Evolutionary conservation across 78 protist genomes (phyloP).

Genomic region (slime mould (Dictyostelium discoideum)): DNA sequence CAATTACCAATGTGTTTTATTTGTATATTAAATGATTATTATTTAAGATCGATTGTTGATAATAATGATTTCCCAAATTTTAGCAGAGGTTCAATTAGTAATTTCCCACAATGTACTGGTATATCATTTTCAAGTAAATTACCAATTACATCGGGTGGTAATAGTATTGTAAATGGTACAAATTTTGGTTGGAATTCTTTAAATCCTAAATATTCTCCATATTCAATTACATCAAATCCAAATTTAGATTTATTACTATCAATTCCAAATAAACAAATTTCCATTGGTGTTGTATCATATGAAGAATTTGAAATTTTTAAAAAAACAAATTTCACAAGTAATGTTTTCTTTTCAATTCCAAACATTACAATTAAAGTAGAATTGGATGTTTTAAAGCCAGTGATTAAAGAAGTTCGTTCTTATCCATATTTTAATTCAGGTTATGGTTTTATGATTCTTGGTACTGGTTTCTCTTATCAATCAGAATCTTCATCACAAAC

Average conservation of each 20-base stretch:
- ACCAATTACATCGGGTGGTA: not conserved
- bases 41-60: not conserved
- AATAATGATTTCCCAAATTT: slow-evolving; percentile 2
- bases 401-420: not conserved
- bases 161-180: not conserved
- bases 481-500: not conserved
- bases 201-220: not conserved
- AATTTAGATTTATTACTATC: not conserved
- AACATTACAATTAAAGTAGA: not conserved
- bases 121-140: not conserved
- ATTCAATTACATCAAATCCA: not conserved
- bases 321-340: not conserved
- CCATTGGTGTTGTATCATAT: not conserved
- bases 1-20: not conserved
- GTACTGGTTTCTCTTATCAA: not conserved
- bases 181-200: not conserved
- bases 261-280: not conserved
- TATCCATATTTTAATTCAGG: not conserved
- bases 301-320: not conserved
- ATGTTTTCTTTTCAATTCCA: not conserved
- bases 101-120: not conserved
- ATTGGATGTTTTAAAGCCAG: not conserved
- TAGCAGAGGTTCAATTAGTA: not conserved
- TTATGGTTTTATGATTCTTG: not conserved
- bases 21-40: not conserved